A percentile compares a stretch with the other conserved stretches of the same genome.
These are phyloP conservation scores for Brassica napus DNA, from an alignment of 345 rosid species.

Conservation along the genomic window Da-Ae NC_063436.1:2352001-2352500, in stretches of 20 bases:
- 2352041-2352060: neutral
- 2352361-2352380: slow-evolving; percentile 24
- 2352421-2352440: slow-evolving; percentile 20
- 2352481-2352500: neutral
- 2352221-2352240: too few species aligned
- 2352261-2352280: too few species aligned
- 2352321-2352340: slow-evolving; percentile 13
- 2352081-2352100: neutral
- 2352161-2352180: slow-evolving; percentile 28
- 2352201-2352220: neutral
- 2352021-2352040: neutral
- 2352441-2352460: neutral
- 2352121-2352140: neutral
- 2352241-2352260: too few species aligned
- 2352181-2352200: slow-evolving; percentile 19
- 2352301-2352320: slow-evolving; percentile 22
- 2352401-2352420: slow-evolving; percentile 13
- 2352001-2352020: slow-evolving; percentile 14
- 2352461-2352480: neutral
- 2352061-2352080: neutral
- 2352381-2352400: slow-evolving; percentile 23
- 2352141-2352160: slow-evolving; percentile 17
- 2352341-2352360: slow-evolving; percentile 13
- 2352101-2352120: slow-evolving; percentile 12
- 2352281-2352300: neutral